Conservation (phyloP, 169 alveolate species). For the Cryptosporidium sp. region DNA sequence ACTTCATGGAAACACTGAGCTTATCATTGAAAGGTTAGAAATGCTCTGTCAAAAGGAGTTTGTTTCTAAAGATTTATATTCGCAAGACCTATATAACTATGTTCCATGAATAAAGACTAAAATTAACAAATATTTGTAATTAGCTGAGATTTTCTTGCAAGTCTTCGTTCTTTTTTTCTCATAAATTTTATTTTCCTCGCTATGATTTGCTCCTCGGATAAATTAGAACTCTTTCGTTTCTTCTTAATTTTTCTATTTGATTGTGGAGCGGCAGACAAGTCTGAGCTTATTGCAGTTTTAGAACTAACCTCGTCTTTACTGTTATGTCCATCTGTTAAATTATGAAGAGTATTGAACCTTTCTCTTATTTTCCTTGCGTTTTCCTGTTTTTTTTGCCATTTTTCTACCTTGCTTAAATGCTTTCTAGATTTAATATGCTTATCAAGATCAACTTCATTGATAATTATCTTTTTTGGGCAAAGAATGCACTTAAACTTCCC, state of each 20-base stretch:
- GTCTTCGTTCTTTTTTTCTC: constrained; percentile 46
- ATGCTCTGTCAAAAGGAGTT: constrained; percentile 51
- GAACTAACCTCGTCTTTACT: background rate
- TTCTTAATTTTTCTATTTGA: constrained; percentile 12
- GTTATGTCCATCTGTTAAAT: background rate
- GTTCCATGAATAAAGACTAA: constrained; percentile 16
- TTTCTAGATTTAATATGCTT: constrained; percentile 77
- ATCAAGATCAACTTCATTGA: constrained; percentile 78
- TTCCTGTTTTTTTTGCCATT: constrained; percentile 48
- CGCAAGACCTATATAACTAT: constrained; percentile 34
- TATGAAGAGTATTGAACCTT: constrained; percentile 18
- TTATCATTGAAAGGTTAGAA: constrained; percentile 21
- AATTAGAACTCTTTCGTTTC: background rate
- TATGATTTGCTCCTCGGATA: constrained; percentile 21
- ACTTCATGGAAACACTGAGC: constrained; percentile 10
- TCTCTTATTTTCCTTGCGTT: constrained; percentile 10
- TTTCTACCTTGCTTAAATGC: constrained; percentile 8
- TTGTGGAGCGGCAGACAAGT: background rate
- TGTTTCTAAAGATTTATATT: constrained; percentile 32
- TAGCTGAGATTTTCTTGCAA: background rate
- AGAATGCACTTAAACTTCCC: constrained; percentile 78
- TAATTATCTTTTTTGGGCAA: constrained; percentile 76
- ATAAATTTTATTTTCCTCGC: constrained; percentile 1
- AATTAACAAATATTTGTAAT: background rate
- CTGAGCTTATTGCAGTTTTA: background rate